A percentile compares a stretch with the other conserved stretches of the same genome.
Conservation (phyloP, 1,284 basidiomycete species). For the Puccinia horiana region DNA sequence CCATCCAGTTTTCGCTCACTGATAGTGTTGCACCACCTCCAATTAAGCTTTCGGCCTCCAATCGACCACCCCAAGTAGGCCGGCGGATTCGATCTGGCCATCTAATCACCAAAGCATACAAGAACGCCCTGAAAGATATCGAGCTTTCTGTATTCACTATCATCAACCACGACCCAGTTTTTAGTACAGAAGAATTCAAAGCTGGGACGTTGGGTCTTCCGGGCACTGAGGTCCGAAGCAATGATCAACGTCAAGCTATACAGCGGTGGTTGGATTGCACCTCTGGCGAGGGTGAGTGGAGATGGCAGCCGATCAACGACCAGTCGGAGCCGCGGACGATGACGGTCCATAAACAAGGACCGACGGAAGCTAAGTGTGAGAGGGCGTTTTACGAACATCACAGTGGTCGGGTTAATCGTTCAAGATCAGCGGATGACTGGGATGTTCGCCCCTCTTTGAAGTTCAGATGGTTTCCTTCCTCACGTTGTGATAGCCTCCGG, state of each 20-base stretch:
- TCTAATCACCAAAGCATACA: conserved; percentile 18
- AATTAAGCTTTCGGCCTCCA: conserved; percentile 29
- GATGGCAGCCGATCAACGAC: conserved; percentile 51
- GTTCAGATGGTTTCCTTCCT: conserved; percentile 54
- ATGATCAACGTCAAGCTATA: conserved; percentile 50
- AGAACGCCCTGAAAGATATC: conserved; percentile 37
- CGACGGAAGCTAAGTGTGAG: conserved; percentile 54
- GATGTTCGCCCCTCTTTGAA: conserved; percentile 53
- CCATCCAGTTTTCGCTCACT: background rate
- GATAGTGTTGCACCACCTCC: conserved; percentile 7
- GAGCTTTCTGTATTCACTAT: conserved; percentile 1
- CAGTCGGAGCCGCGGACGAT: conserved; percentile 47
- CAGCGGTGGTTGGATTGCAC: conserved; percentile 56
- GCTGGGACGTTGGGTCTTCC: conserved; percentile 52
- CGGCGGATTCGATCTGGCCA: background rate
- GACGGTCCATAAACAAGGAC: conserved; percentile 56
- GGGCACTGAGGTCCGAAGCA: conserved; percentile 52
- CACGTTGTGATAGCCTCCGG: conserved; percentile 46
- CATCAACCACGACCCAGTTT: conserved; percentile 22
- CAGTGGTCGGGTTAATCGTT: background rate
- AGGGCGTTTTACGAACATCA: conserved; percentile 54
- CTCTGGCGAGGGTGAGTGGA: conserved; percentile 53
- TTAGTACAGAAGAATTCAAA: conserved; percentile 31
- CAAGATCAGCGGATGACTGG: conserved; percentile 50
- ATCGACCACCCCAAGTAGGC: conserved; percentile 21